phyloP scores from a whole-genome alignment of 2,329 filamentous ascomycete genomes.

The Metarhizium brunneum region DNA sequence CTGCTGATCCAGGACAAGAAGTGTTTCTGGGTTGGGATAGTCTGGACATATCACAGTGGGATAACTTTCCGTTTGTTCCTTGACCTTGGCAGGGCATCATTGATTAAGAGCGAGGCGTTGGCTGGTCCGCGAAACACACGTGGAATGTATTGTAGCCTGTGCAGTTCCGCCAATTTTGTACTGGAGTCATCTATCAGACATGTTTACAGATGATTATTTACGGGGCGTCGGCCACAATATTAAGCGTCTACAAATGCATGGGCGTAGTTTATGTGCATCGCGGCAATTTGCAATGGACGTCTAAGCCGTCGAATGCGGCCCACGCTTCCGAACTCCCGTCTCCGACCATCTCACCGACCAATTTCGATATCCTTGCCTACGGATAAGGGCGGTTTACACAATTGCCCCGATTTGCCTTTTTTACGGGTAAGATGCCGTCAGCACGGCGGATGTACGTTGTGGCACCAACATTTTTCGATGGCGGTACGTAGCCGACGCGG shows the following conservation, averaged over 20 bases:
- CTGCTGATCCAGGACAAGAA: slow-evolving; percentile 7
- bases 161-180: too few relatives aligned
- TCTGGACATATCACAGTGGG: slow-evolving; percentile 22
- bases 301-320: too few relatives aligned
- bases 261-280: too few relatives aligned
- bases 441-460: background rate
- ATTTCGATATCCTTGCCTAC: background rate
- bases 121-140: too few relatives aligned
- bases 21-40: slow-evolving; percentile 19
- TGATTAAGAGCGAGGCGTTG: background rate
- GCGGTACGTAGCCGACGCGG: background rate
- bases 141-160: too few relatives aligned
- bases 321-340: too few relatives aligned
- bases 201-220: too few relatives aligned
- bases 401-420: background rate
- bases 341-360: too few relatives aligned
- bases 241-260: too few relatives aligned
- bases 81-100: background rate
- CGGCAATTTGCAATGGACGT: too few relatives aligned
- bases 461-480: background rate
- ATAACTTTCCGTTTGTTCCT: slow-evolving; percentile 18
- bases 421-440: background rate
- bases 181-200: too few relatives aligned
- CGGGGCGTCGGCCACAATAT: too few relatives aligned
- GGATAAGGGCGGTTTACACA: background rate